These are phyloP conservation scores for Hypomontagnella submonticulosa DNA, from an alignment of 495 filamentous ascomycete species.

Conservation along the genomic window DNA sequence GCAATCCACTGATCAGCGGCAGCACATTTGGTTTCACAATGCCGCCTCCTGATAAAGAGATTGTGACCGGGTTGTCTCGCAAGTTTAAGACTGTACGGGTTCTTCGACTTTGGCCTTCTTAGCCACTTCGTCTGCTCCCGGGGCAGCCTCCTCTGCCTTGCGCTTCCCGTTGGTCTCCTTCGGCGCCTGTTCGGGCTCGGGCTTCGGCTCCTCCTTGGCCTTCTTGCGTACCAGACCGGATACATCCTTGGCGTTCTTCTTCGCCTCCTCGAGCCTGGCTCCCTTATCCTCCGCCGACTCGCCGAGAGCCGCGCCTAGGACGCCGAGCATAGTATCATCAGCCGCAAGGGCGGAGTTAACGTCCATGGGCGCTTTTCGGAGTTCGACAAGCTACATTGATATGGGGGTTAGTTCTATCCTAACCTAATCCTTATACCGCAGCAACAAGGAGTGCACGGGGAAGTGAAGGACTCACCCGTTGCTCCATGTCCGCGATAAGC, in stretches of 20 bases:
- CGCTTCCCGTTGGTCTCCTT: constrained; percentile 53
- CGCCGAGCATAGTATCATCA: constrained; percentile 65
- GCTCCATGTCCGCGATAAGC: constrained; percentile 87
- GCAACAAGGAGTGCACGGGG: constrained; percentile 42
- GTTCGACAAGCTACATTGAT: constrained; percentile 72
- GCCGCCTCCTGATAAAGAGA: too few relatives aligned
- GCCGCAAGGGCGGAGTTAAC: constrained; percentile 64
- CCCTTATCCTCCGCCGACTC: constrained; percentile 70
- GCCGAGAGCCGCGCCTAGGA: constrained; percentile 79
- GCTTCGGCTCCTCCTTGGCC: constrained; percentile 55
- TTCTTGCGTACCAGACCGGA: constrained; percentile 86
- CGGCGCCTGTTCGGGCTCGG: constrained; percentile 43
- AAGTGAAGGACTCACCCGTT: constrained; percentile 66
- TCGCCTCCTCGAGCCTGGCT: constrained; percentile 78
- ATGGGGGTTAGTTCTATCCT: constrained; percentile 35
- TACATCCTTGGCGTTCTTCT: constrained; percentile 85
- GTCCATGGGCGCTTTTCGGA: constrained; percentile 76
- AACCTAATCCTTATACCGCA: constrained; percentile 18
- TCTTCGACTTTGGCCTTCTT: constrained; percentile 54
- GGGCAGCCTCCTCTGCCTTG: constrained; percentile 59
- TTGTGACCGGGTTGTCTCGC: too few relatives aligned
- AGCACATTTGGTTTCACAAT: too few relatives aligned
- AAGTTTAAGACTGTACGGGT: constrained; percentile 12
- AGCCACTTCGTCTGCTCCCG: constrained; percentile 47
- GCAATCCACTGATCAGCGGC: too few relatives aligned